Evolutionary conservation across 495 filamentous ascomycete species (phyloP).

Genomic region (Xylaria acuta): DNA sequence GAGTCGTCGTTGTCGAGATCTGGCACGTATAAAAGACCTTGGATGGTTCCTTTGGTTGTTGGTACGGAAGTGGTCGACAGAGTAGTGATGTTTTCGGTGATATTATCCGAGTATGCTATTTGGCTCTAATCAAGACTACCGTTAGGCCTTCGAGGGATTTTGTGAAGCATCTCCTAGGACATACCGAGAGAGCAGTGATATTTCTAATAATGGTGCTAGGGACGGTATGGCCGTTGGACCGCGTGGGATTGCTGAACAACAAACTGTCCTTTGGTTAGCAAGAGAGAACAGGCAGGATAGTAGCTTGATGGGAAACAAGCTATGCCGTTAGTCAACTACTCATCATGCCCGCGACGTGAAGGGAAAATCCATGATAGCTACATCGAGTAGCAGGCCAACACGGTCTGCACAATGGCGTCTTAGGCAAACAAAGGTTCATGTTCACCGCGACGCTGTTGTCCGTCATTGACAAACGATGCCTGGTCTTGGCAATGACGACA

Average conservation of each 20-base stretch:
- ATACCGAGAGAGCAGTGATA: conserved; percentile 55
- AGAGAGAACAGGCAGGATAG: background rate
- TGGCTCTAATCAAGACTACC: conserved; percentile 53
- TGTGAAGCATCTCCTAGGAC: conserved; percentile 25
- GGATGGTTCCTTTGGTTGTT: conserved; percentile 59
- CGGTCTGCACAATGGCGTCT: background rate
- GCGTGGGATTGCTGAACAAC: conserved; percentile 56
- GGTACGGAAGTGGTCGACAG: conserved; percentile 67
- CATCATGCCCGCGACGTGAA: background rate
- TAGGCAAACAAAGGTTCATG: background rate
- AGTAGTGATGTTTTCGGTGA: conserved; percentile 69
- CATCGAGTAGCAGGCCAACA: background rate
- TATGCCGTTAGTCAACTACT: background rate
- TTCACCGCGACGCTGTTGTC: background rate
- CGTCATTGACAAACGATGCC: background rate
- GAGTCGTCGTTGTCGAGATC: conserved; percentile 59
- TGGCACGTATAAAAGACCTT: conserved; percentile 85
- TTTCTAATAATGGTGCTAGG: conserved; percentile 56
- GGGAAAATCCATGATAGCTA: background rate
- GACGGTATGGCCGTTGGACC: conserved; percentile 46
- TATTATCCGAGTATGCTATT: conserved; percentile 67
- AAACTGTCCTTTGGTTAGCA: conserved; percentile 40
- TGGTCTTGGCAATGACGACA: conserved; percentile 25
- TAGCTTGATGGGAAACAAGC: background rate
- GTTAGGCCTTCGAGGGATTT: background rate